Base-by-base conservation (phyloP, 306 rosid genomes). In the Acmispon strigosus region DNA sequence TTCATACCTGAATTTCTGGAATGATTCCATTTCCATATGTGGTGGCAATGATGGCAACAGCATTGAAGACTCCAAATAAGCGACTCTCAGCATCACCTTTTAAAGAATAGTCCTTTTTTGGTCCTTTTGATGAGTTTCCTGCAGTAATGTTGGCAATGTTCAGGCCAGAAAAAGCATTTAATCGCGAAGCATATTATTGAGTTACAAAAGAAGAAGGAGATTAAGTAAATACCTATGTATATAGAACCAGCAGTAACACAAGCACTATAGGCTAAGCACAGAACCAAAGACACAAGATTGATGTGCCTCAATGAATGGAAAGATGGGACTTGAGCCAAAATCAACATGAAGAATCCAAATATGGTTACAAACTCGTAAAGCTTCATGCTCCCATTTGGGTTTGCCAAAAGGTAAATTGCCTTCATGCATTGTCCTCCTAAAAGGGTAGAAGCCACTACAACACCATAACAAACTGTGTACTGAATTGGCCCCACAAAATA, bases 401-500 rank as follows among this genome's bases (percentile, higher is more conserved):
- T 82, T 37, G 88, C 76, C 49, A 90, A 50, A 64, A 84, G 14
- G 82, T 85, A 90, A 44, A 90, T 71, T 80, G 89, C 83, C 96
- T 90, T 87, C 89, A 90, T 84, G 83, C 93, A 87, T 74, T 90
- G 93, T 61, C 93, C 96, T 54, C 96, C 93, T 1, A 87, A 65
- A 39, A 90, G 91, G 13, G 63, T 84, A 73, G 48, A 74, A 9
- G 85, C 91, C 48, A 90, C 87, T 4, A 85, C 96, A 36, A 81
- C 88, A 15, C 96, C 96, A 52, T 80, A 87, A 69, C 96, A 87
- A 3, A 87, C 93, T 27, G 72, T 49, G 39, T 87, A 87, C 13
- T 90, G 96, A 78, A 80, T 69, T 56, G 96, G 93, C 16, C 91
- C 91, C 7, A 90, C 96, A 72, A 75, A 86, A 66, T 82, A 90